These are phyloP conservation scores for Agarophyton chilense DNA, from an alignment of 23 red algal species.

Conservation along the genomic window DNA sequence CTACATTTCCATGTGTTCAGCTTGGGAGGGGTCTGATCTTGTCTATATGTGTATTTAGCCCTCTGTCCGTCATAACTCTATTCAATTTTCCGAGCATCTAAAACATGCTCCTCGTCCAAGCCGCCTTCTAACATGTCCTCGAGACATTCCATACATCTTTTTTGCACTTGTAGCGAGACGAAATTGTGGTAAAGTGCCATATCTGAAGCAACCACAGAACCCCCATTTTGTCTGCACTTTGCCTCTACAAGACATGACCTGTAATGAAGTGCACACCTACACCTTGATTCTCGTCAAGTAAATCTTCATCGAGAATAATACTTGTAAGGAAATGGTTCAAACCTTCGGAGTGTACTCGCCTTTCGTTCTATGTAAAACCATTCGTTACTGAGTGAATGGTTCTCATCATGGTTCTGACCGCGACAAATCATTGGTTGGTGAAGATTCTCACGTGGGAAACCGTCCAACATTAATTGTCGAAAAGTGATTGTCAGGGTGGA, in stretches of 20 bases:
- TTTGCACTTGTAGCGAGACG: neutral
- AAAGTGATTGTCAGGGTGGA: no score
- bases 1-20: neutral
- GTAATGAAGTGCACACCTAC: no score
- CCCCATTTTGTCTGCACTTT: neutral
- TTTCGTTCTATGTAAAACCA: no score
- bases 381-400: no score
- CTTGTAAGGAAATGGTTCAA: neutral
- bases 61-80: neutral
- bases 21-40: slow-evolving; percentile 13
- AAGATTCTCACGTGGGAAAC: no score
- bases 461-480: no score
- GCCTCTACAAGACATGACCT: neutral
- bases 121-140: neutral
- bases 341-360: no score
- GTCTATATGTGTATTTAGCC: slow-evolving; percentile 3
- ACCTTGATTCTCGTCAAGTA: no score
- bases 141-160: neutral
- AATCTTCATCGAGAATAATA: no score
- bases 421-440: no score
- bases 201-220: neutral
- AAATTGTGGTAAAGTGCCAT: neutral
- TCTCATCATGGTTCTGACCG: no score
- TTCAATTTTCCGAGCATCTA: slow-evolving; percentile 11
- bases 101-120: neutral